Evolutionary conservation across 345 rosid species (phyloP), one percentile per base, ranked within the genome.

Genomic region (Citrus trifoliata): DNA sequence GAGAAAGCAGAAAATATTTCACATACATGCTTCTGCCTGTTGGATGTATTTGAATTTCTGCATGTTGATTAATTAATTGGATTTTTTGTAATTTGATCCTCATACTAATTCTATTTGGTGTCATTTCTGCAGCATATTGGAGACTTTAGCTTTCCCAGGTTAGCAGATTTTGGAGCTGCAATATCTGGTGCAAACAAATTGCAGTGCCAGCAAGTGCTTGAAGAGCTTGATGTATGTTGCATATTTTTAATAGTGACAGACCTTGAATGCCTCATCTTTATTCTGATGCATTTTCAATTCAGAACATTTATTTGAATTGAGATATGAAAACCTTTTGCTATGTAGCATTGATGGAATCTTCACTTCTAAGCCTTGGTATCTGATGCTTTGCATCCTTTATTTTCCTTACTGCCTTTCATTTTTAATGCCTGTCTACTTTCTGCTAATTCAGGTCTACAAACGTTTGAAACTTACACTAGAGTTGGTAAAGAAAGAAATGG

Each of bases 161-260:
- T 93, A 80, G 98, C 99, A 35, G 99, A 97, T 90, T 97, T 97
- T 82, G 99, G 99, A 75, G 99, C 99, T 67, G 98, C 98, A 19
- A 94, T 97, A 89, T 93, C 97, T 59, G 98, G 98, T 32, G 98
- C 93, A 70, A 93, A 89, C 87, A 97, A 88, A 86, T 84, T 87
- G 81, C 97, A 91, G 73, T 85, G 93, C 82, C 98, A 94, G 87
- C 84, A 87, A 83, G 99, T 94, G 56, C 98, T 97, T 82, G 99
- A 94, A 83, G 99, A 97, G 91, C 87, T 97, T 58, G 99, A 97
- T 88, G 99, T 97, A 88, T 88, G 98, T 83, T 67, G 35, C 75
- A 55, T 67, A 32, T 70, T 24, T 58, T 38, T 35, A 35, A 59
- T 76, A 53, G 53, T 74, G 67, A 30, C 37, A 8, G 33, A 64